These are phyloP conservation scores for Trametes elegans DNA, from an alignment of 768 basidiomycete species.

Conservation along the genomic window DNA sequence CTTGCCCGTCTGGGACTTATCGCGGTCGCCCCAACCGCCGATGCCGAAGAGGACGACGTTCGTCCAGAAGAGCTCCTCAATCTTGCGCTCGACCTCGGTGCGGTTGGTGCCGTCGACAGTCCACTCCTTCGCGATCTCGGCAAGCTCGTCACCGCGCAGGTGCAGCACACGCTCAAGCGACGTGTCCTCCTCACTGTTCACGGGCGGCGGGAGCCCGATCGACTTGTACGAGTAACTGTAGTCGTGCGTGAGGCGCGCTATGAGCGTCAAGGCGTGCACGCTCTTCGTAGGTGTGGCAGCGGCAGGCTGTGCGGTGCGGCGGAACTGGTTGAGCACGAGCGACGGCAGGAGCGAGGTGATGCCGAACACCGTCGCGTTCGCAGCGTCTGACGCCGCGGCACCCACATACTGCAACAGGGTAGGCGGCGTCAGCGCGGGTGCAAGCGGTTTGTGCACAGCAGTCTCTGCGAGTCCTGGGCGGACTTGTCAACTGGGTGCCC, in stretches of 20 bases:
- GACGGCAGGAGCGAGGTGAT: constrained; percentile 12
- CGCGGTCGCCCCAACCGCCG: constrained; percentile 49
- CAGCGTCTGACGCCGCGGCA: constrained; percentile 33
- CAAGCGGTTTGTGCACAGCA: constrained; percentile 16
- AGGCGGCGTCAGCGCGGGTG: constrained; percentile 6
- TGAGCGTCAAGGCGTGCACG: constrained; percentile 18
- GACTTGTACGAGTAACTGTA: constrained; percentile 15
- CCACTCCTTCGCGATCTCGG: constrained; percentile 15
- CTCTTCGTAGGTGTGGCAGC: background rate
- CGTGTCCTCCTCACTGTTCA: constrained; percentile 6
- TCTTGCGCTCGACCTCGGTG: constrained; percentile 45
- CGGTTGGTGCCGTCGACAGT: constrained; percentile 18
- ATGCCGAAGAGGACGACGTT: constrained; percentile 50
- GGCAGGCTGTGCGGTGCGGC: background rate
- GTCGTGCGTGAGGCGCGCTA: constrained; percentile 15
- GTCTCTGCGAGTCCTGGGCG: constrained; percentile 19
- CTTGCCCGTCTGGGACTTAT: constrained; percentile 15
- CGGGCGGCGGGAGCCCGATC: constrained; percentile 11
- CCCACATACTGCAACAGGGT: constrained; percentile 29
- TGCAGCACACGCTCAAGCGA: constrained; percentile 14
- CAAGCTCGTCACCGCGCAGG: constrained; percentile 9
- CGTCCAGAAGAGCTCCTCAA: constrained; percentile 63
- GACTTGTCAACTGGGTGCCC: background rate
- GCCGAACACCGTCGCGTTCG: constrained; percentile 1
- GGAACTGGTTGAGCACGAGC: constrained; percentile 4